These are phyloP conservation scores for Daedaleopsis sinensis DNA, from an alignment of 768 basidiomycete genomes.

Conservation along the genomic window DNA sequence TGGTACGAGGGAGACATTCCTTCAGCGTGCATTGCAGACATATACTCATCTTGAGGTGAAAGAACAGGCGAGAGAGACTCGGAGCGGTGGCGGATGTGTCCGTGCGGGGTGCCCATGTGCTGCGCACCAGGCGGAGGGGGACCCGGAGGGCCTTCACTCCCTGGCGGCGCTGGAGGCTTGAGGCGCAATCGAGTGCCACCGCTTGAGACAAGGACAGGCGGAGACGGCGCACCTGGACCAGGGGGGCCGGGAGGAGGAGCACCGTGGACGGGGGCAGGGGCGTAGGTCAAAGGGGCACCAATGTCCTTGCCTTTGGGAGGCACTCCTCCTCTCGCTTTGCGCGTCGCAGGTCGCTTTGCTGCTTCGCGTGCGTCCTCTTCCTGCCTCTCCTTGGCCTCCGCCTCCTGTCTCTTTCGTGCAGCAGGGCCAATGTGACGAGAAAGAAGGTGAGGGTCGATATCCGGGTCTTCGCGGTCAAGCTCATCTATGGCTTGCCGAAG, in stretches of 20 bases:
- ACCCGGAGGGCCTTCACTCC: constrained; percentile 21
- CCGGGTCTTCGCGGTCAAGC: constrained; percentile 46
- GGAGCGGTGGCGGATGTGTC: constrained; percentile 17
- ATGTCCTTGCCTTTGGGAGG: constrained; percentile 45
- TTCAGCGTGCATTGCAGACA: constrained; percentile 21
- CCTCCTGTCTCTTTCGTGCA: constrained; percentile 47
- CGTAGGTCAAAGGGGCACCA: constrained; percentile 30
- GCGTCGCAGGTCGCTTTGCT: constrained; percentile 33
- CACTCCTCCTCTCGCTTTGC: constrained; percentile 34
- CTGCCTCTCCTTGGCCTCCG: constrained; percentile 40
- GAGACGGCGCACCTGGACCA: constrained; percentile 7
- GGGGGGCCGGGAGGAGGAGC: constrained; percentile 2
- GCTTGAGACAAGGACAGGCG: constrained; percentile 43
- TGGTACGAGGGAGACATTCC: constrained; percentile 24
- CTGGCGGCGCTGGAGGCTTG: constrained; percentile 45
- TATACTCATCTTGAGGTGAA: constrained; percentile 39
- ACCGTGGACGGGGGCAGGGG: constrained; percentile 20
- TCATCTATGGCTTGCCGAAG: constrained; percentile 52
- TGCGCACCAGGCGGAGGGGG: constrained; percentile 17
- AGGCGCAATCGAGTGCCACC: constrained; percentile 53
- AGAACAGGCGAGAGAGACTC: constrained; percentile 36
- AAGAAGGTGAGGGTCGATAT: constrained; percentile 45
- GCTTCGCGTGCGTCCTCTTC: constrained; percentile 52
- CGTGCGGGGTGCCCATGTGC: constrained; percentile 19
- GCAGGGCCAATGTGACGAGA: constrained; percentile 51